These are phyloP conservation scores for Beauveria sp. DNA, from an alignment of 2,329 filamentous ascomycete species.

Conservation along the genomic window DNA sequence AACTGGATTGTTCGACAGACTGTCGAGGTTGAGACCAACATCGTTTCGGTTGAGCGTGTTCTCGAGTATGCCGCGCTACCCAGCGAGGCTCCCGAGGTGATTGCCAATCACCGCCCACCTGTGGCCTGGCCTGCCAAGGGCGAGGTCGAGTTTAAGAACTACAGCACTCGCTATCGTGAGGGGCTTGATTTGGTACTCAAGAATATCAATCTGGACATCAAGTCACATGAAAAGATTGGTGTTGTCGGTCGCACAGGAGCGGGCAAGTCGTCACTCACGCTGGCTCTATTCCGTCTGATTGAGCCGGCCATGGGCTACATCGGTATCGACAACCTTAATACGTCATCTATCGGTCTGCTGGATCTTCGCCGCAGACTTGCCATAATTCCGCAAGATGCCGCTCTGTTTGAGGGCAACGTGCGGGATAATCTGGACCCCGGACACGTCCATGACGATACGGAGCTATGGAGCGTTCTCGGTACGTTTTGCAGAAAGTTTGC, in stretches of 20 bases:
- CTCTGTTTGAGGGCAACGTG: constrained; percentile 87
- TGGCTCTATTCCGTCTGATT: constrained; percentile 92
- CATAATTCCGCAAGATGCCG: constrained; percentile 96
- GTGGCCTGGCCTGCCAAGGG: constrained; percentile 89
- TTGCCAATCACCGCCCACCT: constrained; percentile 77
- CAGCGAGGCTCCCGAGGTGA: constrained; percentile 89
- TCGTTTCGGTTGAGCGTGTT: constrained; percentile 95
- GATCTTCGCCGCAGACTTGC: constrained; percentile 84
- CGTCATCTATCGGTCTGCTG: constrained; percentile 79
- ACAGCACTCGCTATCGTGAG: constrained; percentile 85
- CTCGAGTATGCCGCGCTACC: constrained; percentile 89
- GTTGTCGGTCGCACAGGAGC: constrained; percentile 94
- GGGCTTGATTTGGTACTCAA: constrained; percentile 89
- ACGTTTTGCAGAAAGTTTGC: constrained; percentile 31
- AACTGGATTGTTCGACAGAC: constrained; percentile 99
- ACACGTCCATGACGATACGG: constrained; percentile 92
- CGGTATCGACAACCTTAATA: constrained; percentile 82
- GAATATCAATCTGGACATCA: constrained; percentile 86
- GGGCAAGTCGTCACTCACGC: constrained; percentile 88
- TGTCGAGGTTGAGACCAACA: constrained; percentile 99
- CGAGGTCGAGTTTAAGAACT: constrained; percentile 83
- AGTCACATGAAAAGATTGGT: constrained; percentile 95
- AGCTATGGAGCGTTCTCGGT: constrained; percentile 93
- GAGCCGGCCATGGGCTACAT: constrained; percentile 78
- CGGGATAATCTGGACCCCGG: constrained; percentile 94